Evolutionary conservation across 192 early-diverging fungal genomes (phyloP), one percentile per base, ranked within the genome.

Genomic region (Coemansia sp.): DNA sequence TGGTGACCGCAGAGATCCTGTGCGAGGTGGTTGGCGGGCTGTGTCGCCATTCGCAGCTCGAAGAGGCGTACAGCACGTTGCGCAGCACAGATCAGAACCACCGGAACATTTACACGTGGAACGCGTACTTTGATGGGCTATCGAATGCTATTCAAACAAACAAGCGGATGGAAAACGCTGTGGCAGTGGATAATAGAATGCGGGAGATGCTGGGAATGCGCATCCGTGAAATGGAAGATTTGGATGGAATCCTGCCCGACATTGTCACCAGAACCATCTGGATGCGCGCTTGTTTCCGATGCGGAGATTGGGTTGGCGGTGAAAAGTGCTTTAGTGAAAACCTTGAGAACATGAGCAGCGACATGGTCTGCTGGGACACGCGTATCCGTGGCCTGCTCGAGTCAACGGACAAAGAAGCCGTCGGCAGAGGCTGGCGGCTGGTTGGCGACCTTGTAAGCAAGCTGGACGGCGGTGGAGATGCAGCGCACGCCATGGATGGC

Each of bases 221-320:
- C 0, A 73, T 82, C 4, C 21, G 7, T 1, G 21, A 61, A 40
- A 82, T 82, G 79, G 62, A 67, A n/a, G 42, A 47, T 3, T 43
- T n/a, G 7, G 61, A 71, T 21, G 56, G 47, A 8, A 61, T 67
- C 6, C 40, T 26, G 21, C 67, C 79, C 15, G 79, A 82, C 39
- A 26, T 48, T 13, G 71, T 54, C 15, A 82, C 79, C 4, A 47
- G 65, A 16, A 50, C 70, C 0, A 82, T 82, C 9, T 76, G 79
- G 79, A 56, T 82, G 57, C 79, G 79, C 5, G 79, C 79, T 2
- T 74, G 71, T n/a, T 76, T 82, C 61, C 75, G 68, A 6, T 21
- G 44, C 11, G 70, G 65, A 38, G 50, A 63, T 39, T 82, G 79
- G 79, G 12, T 5, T 0, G 15, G 44, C 3, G 79, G 64, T 12